A percentile compares a stretch with the other conserved stretches of the same genome.
phyloP scores from a whole-genome alignment of 2,329 filamentous ascomycete species.

The Exophiala sideris region DNA sequence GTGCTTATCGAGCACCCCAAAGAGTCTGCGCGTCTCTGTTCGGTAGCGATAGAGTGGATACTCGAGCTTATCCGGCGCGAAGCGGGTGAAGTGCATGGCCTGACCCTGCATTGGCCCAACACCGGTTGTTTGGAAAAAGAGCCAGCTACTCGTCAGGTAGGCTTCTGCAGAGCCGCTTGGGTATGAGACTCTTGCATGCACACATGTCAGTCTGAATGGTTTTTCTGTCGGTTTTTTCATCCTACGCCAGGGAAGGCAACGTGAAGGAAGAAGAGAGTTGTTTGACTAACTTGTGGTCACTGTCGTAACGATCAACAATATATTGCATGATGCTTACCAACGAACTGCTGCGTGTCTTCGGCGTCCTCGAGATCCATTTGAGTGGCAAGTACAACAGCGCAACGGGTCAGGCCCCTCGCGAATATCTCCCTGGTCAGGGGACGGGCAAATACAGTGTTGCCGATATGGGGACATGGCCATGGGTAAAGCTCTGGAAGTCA shows the following conservation, averaged over 20 bases:
- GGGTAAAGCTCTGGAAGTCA: too few relatives aligned
- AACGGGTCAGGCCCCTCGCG: too few relatives aligned
- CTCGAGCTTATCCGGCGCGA: constrained; percentile 75
- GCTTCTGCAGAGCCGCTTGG: constrained; percentile 69
- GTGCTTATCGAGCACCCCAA: constrained; percentile 70
- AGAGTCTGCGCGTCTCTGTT: constrained; percentile 77
- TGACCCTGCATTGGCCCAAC: constrained; percentile 77
- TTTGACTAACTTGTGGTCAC: constrained; percentile 62
- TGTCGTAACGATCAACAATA: constrained; percentile 76
- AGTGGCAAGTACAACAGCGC: too few relatives aligned
- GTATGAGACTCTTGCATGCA: constrained; percentile 58
- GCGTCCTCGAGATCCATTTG: too few relatives aligned
- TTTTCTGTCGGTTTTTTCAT: too few relatives aligned
- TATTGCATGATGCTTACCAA: constrained; percentile 68
- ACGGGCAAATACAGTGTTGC: too few relatives aligned
- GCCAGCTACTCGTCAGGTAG: constrained; percentile 76
- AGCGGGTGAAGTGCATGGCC: constrained; percentile 77
- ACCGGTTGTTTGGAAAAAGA: constrained; percentile 68
- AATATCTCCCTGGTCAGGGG: too few relatives aligned
- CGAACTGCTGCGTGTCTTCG: too few relatives aligned
- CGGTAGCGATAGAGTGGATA: constrained; percentile 78
- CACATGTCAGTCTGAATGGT: too few relatives aligned
- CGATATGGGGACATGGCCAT: too few relatives aligned
- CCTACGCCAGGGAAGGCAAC: too few relatives aligned
- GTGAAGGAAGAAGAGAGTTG: too few relatives aligned